phyloP scores from a whole-genome alignment of 352 stramenopile species.

The Achlya hypogyna region DNA sequence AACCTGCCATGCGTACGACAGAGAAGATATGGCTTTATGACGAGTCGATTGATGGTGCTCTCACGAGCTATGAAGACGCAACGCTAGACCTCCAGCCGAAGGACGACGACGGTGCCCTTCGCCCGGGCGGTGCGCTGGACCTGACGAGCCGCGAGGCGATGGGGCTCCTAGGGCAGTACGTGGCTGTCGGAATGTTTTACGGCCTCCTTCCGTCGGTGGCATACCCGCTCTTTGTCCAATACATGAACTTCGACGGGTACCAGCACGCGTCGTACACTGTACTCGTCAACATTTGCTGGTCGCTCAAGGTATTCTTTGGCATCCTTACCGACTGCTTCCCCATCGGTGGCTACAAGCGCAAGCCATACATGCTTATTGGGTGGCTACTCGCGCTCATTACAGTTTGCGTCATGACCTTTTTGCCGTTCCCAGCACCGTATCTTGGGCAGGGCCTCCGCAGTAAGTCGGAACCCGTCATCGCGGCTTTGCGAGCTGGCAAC shows the following conservation, averaged over 20 bases:
- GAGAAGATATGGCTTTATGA: not conserved
- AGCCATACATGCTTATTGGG: slow-evolving; percentile 22
- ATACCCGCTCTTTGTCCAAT: slow-evolving; percentile 1
- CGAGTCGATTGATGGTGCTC: not conserved
- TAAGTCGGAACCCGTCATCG: not conserved
- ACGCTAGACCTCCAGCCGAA: not conserved
- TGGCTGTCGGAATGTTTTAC: slow-evolving; percentile 8
- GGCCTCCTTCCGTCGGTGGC: not conserved
- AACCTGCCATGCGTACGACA: not conserved
- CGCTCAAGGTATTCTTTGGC: slow-evolving; percentile 20
- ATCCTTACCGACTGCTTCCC: slow-evolving; percentile 19
- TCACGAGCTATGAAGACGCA: not conserved
- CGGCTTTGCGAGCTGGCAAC: not conserved
- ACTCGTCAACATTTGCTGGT: slow-evolving; percentile 17
- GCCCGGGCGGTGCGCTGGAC: slow-evolving; percentile 34
- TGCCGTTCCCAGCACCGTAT: slow-evolving; percentile 33
- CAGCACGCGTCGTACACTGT: slow-evolving; percentile 30
- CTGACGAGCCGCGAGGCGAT: not conserved
- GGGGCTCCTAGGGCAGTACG: not conserved
- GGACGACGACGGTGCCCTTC: slow-evolving; percentile 26
- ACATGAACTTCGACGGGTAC: slow-evolving; percentile 13
- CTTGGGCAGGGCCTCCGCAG: not conserved
- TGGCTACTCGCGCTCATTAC: slow-evolving; percentile 28
- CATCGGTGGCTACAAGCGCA: slow-evolving; percentile 19
- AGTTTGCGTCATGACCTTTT: slow-evolving; percentile 31